Evolutionary conservation across 768 basidiomycete genomes (phyloP).

Genomic region (Kwoniella pini): DNA sequence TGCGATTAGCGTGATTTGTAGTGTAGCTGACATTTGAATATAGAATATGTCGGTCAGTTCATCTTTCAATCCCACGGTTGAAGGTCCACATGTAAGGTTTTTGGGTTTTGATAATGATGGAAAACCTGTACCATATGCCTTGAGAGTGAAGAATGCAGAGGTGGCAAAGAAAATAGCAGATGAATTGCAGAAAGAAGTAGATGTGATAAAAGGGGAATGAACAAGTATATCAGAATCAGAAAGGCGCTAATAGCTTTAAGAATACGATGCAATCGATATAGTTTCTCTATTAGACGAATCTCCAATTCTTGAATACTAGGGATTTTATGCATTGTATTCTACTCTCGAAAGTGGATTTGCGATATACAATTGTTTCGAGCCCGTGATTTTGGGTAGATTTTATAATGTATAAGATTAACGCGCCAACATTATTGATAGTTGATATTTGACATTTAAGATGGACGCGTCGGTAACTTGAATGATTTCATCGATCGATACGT

Average conservation of each 20-base stretch:
- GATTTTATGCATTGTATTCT: too few species aligned
- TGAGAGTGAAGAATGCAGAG: slow-evolving; percentile 38
- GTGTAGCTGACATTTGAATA: neutral
- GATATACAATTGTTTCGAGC: too few species aligned
- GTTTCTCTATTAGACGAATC: too few species aligned
- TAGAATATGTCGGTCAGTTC: slow-evolving; percentile 41
- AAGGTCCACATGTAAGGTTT: slow-evolving; percentile 34
- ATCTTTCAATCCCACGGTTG: slow-evolving; percentile 29
- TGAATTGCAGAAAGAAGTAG: slow-evolving; percentile 59
- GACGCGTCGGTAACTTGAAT: neutral
- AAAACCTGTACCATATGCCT: slow-evolving; percentile 29
- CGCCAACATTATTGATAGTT: too few species aligned
- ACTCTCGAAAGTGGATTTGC: too few species aligned
- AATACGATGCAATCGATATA: too few species aligned
- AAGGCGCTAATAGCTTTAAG: too few species aligned
- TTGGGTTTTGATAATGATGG: slow-evolving; percentile 42
- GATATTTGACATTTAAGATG: neutral
- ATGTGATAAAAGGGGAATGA: slow-evolving; percentile 33
- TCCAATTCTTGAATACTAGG: too few species aligned
- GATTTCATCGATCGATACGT: neutral
- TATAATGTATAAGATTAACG: too few species aligned
- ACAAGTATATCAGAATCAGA: neutral
- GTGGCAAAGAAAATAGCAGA: slow-evolving; percentile 31
- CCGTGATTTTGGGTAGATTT: too few species aligned
- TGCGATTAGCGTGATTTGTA: neutral